Percentiles rank a stretch among this genome's conserved stretches.
These are phyloP conservation scores for Magnolia changhungtana DNA, from an alignment of 164 flowering plant genomes.

Conservation along the genomic window DNA sequence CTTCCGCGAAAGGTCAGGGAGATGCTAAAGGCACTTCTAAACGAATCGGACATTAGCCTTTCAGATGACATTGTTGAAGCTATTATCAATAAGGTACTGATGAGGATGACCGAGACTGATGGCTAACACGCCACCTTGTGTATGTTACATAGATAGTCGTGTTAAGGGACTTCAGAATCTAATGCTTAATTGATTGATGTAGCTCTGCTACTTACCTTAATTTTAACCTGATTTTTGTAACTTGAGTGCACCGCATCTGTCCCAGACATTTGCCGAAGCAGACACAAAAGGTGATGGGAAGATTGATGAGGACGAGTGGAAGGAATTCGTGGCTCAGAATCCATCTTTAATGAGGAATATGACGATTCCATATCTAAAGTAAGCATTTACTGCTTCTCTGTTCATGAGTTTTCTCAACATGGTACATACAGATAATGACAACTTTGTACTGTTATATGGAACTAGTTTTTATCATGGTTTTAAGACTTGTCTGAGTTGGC, in stretches of 20 bases:
- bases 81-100: constrained; percentile 53
- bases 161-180: background rate
- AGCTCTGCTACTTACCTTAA: background rate
- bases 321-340: constrained; percentile 47
- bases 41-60: constrained; percentile 67
- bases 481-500: too few species aligned
- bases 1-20: constrained; percentile 36
- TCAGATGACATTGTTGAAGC: constrained; percentile 62
- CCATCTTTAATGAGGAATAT: constrained; percentile 67
- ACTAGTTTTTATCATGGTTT: background rate
- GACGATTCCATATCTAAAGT: constrained; percentile 78
- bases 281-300: constrained; percentile 69
- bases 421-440: background rate
- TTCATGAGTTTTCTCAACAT: background rate
- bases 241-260: background rate
- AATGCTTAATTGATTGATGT: background rate
- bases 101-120: background rate
- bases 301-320: constrained; percentile 78
- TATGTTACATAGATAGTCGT: background rate
- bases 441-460: background rate
- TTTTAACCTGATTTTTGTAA: background rate
- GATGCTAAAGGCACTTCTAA: constrained; percentile 79
- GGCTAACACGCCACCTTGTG: background rate
- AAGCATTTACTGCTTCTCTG: constrained; percentile 6
- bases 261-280: constrained; percentile 57